Base-by-base conservation (phyloP, 2,329 filamentous ascomycete genomes). In the Microascus cirrosus region DNA sequence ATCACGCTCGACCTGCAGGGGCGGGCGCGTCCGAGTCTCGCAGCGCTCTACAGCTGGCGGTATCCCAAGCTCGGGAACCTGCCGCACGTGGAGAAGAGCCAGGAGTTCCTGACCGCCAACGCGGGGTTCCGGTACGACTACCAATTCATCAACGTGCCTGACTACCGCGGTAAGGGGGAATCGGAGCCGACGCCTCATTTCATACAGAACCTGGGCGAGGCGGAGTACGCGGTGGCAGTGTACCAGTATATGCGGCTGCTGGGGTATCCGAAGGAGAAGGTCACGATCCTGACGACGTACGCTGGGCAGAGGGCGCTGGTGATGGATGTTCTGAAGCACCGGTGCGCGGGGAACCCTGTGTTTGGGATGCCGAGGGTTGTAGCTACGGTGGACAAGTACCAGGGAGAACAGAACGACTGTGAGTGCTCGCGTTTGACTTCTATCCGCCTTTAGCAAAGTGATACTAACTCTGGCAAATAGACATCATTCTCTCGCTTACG, bases 381-480 rank as follows among this genome's bases (percentile, higher is more conserved):
- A 32, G 92, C 90, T 3, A 99, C 95, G 5, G 93, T 99, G 62
- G 94, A 99, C 75, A 96, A 96, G 71, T 99, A 97, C 67, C 94
- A 99, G 75, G 95, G 94, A 69, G 94, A 99, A 77, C 94, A 99
- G 73, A 99, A 99, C 72, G 94, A 99, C 68, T 97, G 90, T 94
- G 79, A 79, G 88, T 83, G 58, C 45, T 34, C 22, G 28, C 6
- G n/a, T 20, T 36, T 13, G 53, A 45, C 25, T n/a, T 11, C 28
- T 39, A 11, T 8, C 39, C 15, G 42, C 52, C 52, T 22, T 59
- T 18, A 1, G 36, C 36, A 25, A 36, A 3, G n/a, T 52, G 58
- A 18, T 22, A 58, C 66, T 70, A 60, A 69, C 59, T 36, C 2
- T 8, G 5, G 2, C 42, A 36, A 12, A 13, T 60, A 94, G 90